A percentile compares a stretch with the other conserved stretches of the same genome.
Conservation (phyloP, 257 asterid genomes). For the Solanum lycopersicoides region DNA sequence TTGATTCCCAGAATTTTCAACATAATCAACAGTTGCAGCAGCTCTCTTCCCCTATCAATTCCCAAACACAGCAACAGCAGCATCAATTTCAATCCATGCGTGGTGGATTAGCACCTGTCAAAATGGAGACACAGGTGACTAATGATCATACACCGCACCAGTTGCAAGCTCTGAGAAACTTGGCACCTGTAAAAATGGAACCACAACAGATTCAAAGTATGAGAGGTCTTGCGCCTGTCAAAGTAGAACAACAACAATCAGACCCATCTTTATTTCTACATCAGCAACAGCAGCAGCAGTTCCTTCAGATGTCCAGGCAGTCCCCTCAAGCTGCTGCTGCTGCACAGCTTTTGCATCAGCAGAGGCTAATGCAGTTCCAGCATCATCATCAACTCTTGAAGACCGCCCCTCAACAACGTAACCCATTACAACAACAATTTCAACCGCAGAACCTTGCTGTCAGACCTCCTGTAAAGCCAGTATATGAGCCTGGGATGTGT, state of each 20-base stretch:
- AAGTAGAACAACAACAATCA: conserved; percentile 71
- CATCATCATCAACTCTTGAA: conserved; percentile 77
- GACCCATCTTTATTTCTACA: conserved; percentile 63
- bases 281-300: conserved; percentile 45
- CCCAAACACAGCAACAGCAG: conserved; percentile 55
- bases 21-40: conserved; percentile 69
- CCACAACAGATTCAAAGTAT: conserved; percentile 57
- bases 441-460: conserved; percentile 51
- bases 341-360: conserved; percentile 76
- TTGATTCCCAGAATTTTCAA: conserved; percentile 43
- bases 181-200: conserved; percentile 60
- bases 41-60: conserved; percentile 44
- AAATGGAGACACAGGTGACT: conserved; percentile 52
- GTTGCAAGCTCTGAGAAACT: conserved; percentile 48
- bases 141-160: conserved; percentile 62
- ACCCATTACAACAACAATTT: conserved; percentile 51
- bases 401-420: conserved; percentile 71
- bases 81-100: conserved; percentile 67
- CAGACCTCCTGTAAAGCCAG: conserved; percentile 61
- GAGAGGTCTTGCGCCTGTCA: conserved; percentile 54
- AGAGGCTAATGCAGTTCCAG: conserved; percentile 64
- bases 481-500: conserved; percentile 96
- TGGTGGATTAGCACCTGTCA: conserved; percentile 56
- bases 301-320: conserved; percentile 50
- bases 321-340: conserved; percentile 65